Conservation (phyloP, 768 basidiomycete species). For the Imleria badia region DNA sequence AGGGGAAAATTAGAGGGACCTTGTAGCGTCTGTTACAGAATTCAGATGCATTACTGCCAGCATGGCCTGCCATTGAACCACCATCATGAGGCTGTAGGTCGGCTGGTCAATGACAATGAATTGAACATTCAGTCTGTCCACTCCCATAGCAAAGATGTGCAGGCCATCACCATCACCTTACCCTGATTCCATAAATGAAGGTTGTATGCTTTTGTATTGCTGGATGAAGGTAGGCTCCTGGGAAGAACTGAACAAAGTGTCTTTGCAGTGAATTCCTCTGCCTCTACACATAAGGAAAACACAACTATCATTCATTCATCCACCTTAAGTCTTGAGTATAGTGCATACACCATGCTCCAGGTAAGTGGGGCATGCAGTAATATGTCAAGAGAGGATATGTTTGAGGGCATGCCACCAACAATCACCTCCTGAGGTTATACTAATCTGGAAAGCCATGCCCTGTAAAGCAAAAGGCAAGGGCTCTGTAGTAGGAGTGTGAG, state of each 20-base stretch:
- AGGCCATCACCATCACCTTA: background rate
- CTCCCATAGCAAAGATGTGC: slow-evolving; percentile 1
- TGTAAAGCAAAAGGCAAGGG: no score
- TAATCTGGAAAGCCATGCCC: no score
- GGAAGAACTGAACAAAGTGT: background rate
- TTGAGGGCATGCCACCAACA: no score
- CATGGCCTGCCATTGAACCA: slow-evolving; percentile 4
- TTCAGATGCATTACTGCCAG: slow-evolving; percentile 5
- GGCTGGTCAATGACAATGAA: slow-evolving; percentile 1
- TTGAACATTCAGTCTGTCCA: background rate
- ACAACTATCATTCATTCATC: slow-evolving; percentile 3
- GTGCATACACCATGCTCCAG: background rate
- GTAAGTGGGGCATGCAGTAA: no score
- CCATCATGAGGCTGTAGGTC: background rate
- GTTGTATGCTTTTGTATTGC: background rate
- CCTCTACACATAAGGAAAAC: background rate
- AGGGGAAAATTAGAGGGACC: no score
- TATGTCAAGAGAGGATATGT: no score
- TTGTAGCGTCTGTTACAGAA: no score
- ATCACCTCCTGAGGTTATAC: no score
- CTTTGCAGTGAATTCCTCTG: background rate
- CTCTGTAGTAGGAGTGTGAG: no score
- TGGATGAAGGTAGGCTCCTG: background rate
- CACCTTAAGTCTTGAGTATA: background rate
- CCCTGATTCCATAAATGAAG: slow-evolving; percentile 1